Evolutionary conservation across 768 basidiomycete species (phyloP).

Genomic region (Hortiboletus flavorubellus): DNA sequence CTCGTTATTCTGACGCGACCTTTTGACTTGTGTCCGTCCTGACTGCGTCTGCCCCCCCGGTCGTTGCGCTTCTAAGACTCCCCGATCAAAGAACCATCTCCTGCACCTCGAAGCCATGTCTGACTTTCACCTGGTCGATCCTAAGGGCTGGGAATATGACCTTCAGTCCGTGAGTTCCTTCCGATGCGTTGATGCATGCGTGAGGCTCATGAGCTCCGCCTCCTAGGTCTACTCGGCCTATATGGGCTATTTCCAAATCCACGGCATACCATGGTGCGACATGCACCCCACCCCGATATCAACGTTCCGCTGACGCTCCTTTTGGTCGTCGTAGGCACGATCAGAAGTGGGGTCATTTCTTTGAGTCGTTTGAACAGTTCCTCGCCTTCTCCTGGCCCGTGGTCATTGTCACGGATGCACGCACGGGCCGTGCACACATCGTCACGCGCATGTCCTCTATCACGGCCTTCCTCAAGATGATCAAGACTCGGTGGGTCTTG

Average conservation of each 20-base stretch:
- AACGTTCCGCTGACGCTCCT: background rate
- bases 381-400: slow-evolving; percentile 81
- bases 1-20: background rate
- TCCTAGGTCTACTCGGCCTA: slow-evolving; percentile 66
- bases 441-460: slow-evolving; percentile 73
- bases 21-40: background rate
- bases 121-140: slow-evolving; percentile 72
- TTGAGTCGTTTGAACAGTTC: slow-evolving; percentile 77
- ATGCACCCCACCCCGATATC: background rate
- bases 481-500: slow-evolving; percentile 62
- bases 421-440: slow-evolving; percentile 72
- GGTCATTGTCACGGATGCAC: slow-evolving; percentile 69
- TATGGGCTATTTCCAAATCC: slow-evolving; percentile 72
- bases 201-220: background rate
- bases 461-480: slow-evolving; percentile 78
- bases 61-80: background rate
- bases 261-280: slow-evolving; percentile 62
- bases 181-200: background rate
- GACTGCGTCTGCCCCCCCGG: background rate
- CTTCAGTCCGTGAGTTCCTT: slow-evolving; percentile 61
- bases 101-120: slow-evolving; percentile 38
- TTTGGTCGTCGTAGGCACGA: slow-evolving; percentile 55
- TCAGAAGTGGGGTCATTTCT: slow-evolving; percentile 74
- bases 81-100: background rate
- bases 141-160: slow-evolving; percentile 77